A percentile compares a stretch with the other conserved stretches of the same genome.
Evolutionary conservation across 306 rosid species (phyloP).

Genomic region (Styphnolobium japonicum): DNA sequence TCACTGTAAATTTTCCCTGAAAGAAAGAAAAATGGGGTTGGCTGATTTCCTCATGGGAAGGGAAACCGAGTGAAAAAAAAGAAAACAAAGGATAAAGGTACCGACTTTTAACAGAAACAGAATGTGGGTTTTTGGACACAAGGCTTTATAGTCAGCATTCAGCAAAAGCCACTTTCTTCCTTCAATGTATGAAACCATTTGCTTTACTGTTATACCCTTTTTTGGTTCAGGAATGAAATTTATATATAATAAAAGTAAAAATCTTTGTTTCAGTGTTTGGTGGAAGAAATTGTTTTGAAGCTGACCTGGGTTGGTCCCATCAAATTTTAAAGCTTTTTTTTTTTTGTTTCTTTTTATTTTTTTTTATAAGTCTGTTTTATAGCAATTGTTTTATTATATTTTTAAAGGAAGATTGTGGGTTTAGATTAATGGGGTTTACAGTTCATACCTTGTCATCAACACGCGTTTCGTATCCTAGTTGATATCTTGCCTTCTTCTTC

Average conservation of each 20-base stretch:
- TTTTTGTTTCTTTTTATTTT: conserved; percentile 18
- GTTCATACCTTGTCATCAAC: conserved; percentile 76
- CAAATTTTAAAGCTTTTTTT: too few relatives aligned
- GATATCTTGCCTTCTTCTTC: conserved; percentile 25
- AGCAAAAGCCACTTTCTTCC: conserved; percentile 25
- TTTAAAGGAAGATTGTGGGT: conserved; percentile 35
- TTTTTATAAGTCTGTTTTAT: conserved; percentile 8
- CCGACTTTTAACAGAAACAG: conserved; percentile 35
- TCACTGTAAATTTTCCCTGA: not conserved
- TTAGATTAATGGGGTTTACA: conserved; percentile 61
- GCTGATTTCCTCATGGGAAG: not conserved
- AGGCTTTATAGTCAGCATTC: conserved; percentile 24
- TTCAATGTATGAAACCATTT: conserved; percentile 4
- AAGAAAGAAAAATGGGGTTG: not conserved
- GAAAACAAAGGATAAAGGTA: not conserved
- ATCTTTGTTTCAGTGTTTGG: conserved; percentile 37
- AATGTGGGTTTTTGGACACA: conserved; percentile 19
- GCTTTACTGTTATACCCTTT: conserved; percentile 23
- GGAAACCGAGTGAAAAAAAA: not conserved
- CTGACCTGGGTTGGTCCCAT: conserved; percentile 36
- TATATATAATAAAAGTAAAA: conserved; percentile 24
- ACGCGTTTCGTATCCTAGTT: conserved; percentile 66
- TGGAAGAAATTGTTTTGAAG: conserved; percentile 43
- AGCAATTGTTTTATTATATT: conserved; percentile 1
- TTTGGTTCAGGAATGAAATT: conserved; percentile 20